phyloP scores from a whole-genome alignment of 371 early-diverging fungal species.

The Smittium culicis region DNA sequence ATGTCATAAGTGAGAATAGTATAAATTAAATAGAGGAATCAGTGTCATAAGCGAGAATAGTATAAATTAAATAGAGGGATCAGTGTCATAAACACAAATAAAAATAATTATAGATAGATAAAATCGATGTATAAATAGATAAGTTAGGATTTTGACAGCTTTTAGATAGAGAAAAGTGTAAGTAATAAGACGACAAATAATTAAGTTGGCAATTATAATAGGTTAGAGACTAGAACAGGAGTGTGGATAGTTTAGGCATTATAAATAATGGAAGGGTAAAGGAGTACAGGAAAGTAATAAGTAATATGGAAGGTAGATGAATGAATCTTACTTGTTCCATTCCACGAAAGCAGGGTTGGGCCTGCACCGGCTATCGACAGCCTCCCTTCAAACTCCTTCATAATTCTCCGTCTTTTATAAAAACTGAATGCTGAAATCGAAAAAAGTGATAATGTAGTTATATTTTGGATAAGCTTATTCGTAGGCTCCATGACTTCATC shows the following conservation, averaged over 20 bases:
- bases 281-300: neutral
- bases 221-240: too few relatives aligned
- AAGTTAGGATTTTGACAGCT: too few relatives aligned
- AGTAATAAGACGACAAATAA: too few relatives aligned
- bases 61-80: neutral
- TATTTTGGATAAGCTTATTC: constrained; percentile 5
- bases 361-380: neutral
- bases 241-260: neutral
- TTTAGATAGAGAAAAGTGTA: too few relatives aligned
- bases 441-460: neutral
- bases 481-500: constrained; percentile 5
- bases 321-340: constrained; percentile 10
- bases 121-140: too few relatives aligned
- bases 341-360: neutral
- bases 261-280: neutral
- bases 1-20: too few relatives aligned
- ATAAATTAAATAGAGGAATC: neutral
- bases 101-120: neutral
- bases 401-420: constrained; percentile 6
- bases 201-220: too few relatives aligned
- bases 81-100: neutral
- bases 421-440: neutral
- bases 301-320: neutral
- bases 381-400: constrained; percentile 1
- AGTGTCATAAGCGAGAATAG: too few relatives aligned